phyloP scores from a whole-genome alignment of 768 basidiomycete genomes.

The Pulveroboletus sp. region DNA sequence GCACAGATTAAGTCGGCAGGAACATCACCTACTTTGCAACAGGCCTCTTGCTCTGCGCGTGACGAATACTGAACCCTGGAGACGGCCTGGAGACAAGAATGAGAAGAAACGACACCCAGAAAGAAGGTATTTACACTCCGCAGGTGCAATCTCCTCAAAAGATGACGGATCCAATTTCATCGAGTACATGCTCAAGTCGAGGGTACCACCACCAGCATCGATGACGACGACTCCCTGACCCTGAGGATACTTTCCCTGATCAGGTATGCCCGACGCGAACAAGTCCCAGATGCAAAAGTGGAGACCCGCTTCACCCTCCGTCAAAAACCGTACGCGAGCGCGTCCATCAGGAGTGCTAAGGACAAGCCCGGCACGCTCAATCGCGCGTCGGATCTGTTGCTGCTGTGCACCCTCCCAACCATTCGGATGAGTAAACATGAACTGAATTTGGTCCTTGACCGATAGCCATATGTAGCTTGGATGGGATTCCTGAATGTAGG shows the following conservation, averaged over 20 bases:
- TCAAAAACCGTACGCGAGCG: slow-evolving; percentile 45
- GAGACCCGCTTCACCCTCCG: slow-evolving; percentile 57
- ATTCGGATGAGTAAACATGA: slow-evolving; percentile 56
- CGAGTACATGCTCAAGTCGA: slow-evolving; percentile 39
- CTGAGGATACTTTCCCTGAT: slow-evolving; percentile 8
- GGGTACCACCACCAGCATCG: slow-evolving; percentile 44
- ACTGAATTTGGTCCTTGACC: slow-evolving; percentile 38
- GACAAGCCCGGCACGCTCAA: slow-evolving; percentile 46
- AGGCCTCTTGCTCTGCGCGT: slow-evolving; percentile 26
- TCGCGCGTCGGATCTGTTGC: slow-evolving; percentile 45
- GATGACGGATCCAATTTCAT: slow-evolving; percentile 32
- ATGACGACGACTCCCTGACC: slow-evolving; percentile 38
- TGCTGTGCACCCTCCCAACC: slow-evolving; percentile 61
- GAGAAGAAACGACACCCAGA: neutral
- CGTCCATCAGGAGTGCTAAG: slow-evolving; percentile 34
- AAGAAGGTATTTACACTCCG: slow-evolving; percentile 23
- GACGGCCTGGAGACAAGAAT: slow-evolving; percentile 21
- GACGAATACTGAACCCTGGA: slow-evolving; percentile 37
- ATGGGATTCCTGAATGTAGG: slow-evolving; percentile 43
- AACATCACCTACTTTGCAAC: slow-evolving; percentile 22
- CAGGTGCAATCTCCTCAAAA: slow-evolving; percentile 33
- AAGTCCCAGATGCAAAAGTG: slow-evolving; percentile 47
- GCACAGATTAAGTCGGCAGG: no score
- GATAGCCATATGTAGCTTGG: slow-evolving; percentile 41
- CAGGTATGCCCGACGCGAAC: slow-evolving; percentile 6